Percentiles rank a stretch among this genome's conserved stretches.
phyloP scores from a whole-genome alignment of 306 rosid genomes.

The Astragalus glycyphyllos region DNA sequence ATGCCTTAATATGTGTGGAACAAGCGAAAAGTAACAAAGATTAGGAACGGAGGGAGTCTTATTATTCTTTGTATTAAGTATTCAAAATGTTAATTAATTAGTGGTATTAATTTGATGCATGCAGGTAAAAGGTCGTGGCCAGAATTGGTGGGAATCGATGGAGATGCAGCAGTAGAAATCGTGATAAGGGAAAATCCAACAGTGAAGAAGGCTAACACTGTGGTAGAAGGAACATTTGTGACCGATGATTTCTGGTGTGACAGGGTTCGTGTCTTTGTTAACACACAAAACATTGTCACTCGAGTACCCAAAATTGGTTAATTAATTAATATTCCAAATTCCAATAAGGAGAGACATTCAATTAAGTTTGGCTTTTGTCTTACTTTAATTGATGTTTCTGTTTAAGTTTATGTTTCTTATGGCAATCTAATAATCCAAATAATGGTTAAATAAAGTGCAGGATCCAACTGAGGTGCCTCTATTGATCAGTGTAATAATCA shows the following conservation, averaged over 20 bases:
- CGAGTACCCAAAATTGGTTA: slow-evolving; percentile 58
- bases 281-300: slow-evolving; percentile 38
- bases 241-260: slow-evolving; percentile 54
- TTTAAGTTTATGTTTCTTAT: background rate
- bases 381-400: background rate
- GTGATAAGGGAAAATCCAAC: slow-evolving; percentile 51
- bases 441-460: background rate
- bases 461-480: background rate
- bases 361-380: background rate
- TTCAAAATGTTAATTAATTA: background rate
- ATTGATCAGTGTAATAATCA: too few species aligned
- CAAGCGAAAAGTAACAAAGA: too few species aligned
- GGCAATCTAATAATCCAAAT: background rate
- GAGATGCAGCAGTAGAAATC: slow-evolving; percentile 45
- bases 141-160: slow-evolving; percentile 56
- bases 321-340: background rate
- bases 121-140: slow-evolving; percentile 66
- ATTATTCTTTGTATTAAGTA: too few species aligned
- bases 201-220: slow-evolving; percentile 43
- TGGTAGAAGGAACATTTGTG: slow-evolving; percentile 49
- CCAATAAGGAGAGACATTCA: background rate
- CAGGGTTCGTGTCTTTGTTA: slow-evolving; percentile 62
- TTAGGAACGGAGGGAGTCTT: too few species aligned
- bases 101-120: background rate
- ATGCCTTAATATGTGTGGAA: too few species aligned